Base-by-base conservation (phyloP, 129 eudicot species). In the Oenanthe sinensis region DNA sequence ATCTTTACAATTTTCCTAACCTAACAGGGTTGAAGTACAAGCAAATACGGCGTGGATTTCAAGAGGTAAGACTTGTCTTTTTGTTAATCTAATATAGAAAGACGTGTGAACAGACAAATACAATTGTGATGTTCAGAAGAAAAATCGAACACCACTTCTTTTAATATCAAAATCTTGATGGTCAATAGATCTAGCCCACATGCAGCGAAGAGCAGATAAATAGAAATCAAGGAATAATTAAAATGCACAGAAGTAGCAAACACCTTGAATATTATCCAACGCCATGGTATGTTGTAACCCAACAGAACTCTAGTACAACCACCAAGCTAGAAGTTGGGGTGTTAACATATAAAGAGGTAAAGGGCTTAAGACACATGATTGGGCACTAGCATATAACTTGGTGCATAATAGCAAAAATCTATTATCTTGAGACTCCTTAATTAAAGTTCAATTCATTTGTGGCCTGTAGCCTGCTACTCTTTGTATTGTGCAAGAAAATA, bases 1-100 rank as follows among this genome's bases (percentile, higher is more conserved):
- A 90, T 82, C 91, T 95, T 82, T 79, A 88, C 81, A 85, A 84
- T 86, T 90, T 95, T 79, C 96, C 99, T 62, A 83, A 90, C 83
- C 84, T 95, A 83, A 85, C 84, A 5, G 97, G 97, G 65, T 70
- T 88, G 74, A 90, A 76, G 72, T 95, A 91, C 79, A 79, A 86
- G 86, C 95, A 88, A 60, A 46, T 95, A 83, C 81, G 97, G 85
- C 89, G 81, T 77, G 92, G 97, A 75, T 92, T 92, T 83, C 90
- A 92, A 85, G 96, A 95, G 97, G 99, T 95, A 82, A 78, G 67
- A 11, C 2, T 76, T 26, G 69, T 3, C 36, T n/a, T 42, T 46
- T 46, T 71, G 75, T 71, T 26, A 36, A 74, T 26, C 40, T 45
- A 26, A 10, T 12, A n/a, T 45, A 13, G 8, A 46, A 26, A 74